Conservation (phyloP, 441 rosid species). For the Pelargonium myrrhifolium region DNA sequence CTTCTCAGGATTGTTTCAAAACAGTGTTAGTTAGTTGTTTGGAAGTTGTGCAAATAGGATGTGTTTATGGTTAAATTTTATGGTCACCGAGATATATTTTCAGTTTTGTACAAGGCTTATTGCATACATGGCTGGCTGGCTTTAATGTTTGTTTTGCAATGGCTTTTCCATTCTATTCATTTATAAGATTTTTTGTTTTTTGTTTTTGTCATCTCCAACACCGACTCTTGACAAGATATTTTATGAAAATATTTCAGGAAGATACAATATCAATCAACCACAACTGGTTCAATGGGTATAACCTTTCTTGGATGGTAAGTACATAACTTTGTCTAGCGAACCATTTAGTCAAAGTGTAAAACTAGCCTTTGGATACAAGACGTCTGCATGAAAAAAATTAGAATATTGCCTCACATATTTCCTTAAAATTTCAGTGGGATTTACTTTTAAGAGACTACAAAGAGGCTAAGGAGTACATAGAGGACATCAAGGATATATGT, state of each 20-base stretch:
- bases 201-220: background rate
- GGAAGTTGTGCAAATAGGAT: too few species aligned
- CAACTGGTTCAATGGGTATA: conserved; percentile 90
- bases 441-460: conserved; percentile 67
- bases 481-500: conserved; percentile 80
- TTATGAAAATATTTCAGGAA: conserved; percentile 45
- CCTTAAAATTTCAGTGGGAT: conserved; percentile 56
- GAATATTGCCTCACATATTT: conserved; percentile 12
- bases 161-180: too few species aligned
- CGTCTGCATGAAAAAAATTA: conserved; percentile 1
- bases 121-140: too few species aligned
- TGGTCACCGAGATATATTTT: too few species aligned
- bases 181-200: too few species aligned
- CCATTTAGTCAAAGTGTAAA: background rate
- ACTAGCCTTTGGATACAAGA: conserved; percentile 5
- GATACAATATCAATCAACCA: conserved; percentile 93
- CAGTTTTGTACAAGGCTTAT: too few species aligned
- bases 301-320: conserved; percentile 85
- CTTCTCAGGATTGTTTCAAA: too few species aligned
- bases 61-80: too few species aligned
- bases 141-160: too few species aligned
- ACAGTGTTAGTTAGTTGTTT: too few species aligned
- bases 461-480: conserved; percentile 78
- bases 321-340: conserved; percentile 6
- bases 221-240: background rate